Evolutionary conservation across 306 rosid species (phyloP).

Genomic region (Lupinus albus): DNA sequence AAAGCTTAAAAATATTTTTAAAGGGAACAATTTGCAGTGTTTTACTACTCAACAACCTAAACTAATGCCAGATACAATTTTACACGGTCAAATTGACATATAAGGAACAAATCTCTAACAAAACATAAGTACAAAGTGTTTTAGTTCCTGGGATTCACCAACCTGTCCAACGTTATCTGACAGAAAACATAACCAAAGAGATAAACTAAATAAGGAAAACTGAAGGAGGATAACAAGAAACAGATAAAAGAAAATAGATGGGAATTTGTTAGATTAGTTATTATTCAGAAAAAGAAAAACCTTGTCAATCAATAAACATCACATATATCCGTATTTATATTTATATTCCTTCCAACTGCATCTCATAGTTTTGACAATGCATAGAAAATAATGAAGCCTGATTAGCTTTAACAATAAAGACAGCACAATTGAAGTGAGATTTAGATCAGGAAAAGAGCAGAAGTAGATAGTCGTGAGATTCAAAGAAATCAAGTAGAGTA

Average conservation of each 20-base stretch:
- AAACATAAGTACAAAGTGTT: conserved; percentile 37
- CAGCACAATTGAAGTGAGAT: neutral
- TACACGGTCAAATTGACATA: conserved; percentile 37
- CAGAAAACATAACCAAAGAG: conserved; percentile 42
- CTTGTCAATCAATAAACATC: too few species aligned
- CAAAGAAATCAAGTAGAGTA: conserved; percentile 20
- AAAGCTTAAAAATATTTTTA: neutral
- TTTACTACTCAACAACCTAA: conserved; percentile 30
- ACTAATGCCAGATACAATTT: conserved; percentile 38
- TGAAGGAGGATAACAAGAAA: neutral
- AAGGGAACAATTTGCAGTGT: conserved; percentile 13
- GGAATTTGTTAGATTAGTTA: conserved; percentile 41
- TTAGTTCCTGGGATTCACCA: conserved; percentile 41
- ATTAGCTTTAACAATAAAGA: neutral
- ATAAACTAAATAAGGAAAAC: conserved; percentile 37
- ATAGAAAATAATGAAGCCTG: neutral
- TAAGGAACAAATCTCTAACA: conserved; percentile 33
- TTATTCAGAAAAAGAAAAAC: conserved; percentile 16
- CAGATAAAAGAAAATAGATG: neutral
- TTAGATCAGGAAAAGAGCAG: neutral
- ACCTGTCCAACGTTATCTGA: conserved; percentile 47
- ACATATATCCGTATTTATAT: neutral
- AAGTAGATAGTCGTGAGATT: neutral
- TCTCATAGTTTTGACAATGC: conserved; percentile 17
- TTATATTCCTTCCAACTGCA: neutral